These are phyloP conservation scores for Xylaria curta DNA, from an alignment of 495 filamentous ascomycete species.

Conservation along the genomic window DNA sequence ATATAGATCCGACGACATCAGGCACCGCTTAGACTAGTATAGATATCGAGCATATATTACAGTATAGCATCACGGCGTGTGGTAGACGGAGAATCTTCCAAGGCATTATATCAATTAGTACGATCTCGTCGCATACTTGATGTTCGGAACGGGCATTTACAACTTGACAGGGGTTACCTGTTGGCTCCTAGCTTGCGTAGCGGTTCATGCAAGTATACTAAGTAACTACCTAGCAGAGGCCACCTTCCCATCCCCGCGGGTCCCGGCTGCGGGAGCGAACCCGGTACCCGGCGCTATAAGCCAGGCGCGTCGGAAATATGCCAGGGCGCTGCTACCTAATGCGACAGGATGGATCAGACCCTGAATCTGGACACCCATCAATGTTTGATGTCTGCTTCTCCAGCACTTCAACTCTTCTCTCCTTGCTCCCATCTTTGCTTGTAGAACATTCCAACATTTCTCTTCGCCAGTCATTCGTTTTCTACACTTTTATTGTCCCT, in stretches of 20 bases:
- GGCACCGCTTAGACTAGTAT: background rate
- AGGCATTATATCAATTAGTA: background rate
- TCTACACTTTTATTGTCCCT: conserved; percentile 20
- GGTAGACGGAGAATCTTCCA: background rate
- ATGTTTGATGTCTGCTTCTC: background rate
- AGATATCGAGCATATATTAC: background rate
- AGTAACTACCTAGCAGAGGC: background rate
- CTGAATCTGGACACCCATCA: background rate
- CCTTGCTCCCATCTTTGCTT: conserved; percentile 15
- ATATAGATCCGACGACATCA: conserved; percentile 22
- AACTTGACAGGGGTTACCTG: no score
- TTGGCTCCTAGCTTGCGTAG: background rate
- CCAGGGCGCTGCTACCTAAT: no score
- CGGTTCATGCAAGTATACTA: background rate
- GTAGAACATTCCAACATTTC: background rate
- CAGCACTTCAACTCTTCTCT: background rate
- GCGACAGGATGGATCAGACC: no score
- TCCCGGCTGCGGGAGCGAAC: background rate
- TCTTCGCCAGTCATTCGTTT: conserved; percentile 21
- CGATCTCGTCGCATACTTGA: background rate
- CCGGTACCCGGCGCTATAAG: background rate
- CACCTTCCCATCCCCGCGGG: background rate
- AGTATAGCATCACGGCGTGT: background rate
- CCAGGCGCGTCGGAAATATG: conserved; percentile 6
- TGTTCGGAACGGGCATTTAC: no score